Percentiles rank a stretch among this genome's conserved stretches.
phyloP scores from a whole-genome alignment of 164 flowering plant genomes.

The Vitis labrusca region DNA sequence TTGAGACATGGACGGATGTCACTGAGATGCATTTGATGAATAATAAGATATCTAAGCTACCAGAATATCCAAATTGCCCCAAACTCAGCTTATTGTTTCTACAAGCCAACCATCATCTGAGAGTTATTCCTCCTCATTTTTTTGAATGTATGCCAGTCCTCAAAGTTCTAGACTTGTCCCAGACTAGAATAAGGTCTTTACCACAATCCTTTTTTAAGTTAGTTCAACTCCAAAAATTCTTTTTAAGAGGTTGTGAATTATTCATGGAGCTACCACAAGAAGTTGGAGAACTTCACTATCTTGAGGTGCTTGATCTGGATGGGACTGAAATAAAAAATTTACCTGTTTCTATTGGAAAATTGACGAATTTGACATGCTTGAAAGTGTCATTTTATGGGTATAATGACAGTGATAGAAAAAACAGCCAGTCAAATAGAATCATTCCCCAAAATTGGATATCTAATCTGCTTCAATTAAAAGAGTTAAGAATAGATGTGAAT shows the following conservation, averaged over 20 bases:
- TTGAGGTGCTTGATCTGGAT: slow-evolving; percentile 7
- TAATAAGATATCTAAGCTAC: neutral
- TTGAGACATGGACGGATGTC: neutral
- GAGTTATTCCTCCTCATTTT: neutral
- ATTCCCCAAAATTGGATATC: slow-evolving; percentile 6
- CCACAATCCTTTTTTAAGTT: neutral
- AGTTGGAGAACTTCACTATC: slow-evolving; percentile 2
- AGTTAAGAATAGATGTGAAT: slow-evolving; percentile 11
- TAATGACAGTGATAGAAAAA: neutral
- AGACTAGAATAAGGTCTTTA: slow-evolving; percentile 1
- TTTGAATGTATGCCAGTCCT: neutral
- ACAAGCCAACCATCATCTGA: neutral
- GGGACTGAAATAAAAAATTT: neutral
- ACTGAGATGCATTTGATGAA: slow-evolving; percentile 3
- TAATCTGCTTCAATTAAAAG: neutral
- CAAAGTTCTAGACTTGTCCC: neutral
- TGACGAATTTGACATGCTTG: neutral
- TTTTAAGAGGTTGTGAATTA: neutral
- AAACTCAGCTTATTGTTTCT: neutral
- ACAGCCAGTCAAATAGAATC: neutral
- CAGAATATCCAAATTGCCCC: neutral
- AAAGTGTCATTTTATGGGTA: neutral
- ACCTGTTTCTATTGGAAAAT: neutral
- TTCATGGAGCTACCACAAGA: neutral
- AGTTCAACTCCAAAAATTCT: neutral